Evolutionary conservation across 768 basidiomycete species (phyloP), one percentile per base, ranked within the genome.

Genomic region (Rhizopogon vulgaris): DNA sequence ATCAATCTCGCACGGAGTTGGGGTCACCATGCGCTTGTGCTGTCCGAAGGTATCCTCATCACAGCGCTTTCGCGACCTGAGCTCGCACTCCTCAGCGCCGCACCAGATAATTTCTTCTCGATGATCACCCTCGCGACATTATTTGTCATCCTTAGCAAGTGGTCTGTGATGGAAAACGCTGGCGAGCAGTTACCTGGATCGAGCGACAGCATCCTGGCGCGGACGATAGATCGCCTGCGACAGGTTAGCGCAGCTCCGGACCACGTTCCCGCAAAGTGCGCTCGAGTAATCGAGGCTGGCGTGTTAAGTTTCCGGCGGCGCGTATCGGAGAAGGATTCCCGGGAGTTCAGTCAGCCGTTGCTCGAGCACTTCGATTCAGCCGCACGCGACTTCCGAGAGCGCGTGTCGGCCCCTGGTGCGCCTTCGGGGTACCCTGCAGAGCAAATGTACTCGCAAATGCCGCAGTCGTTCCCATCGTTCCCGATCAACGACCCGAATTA

Each of bases 81-180:
- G 43, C 51, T 64, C 17, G 56, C 56, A 0, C 59, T 73, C n/a
- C 60, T 77, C 51, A 66, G 68, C 53, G 63, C 73, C 10, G 68
- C 73, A 7, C 75, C 75, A 2, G 76, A 77, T 58, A 61, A 60
- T 38, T 47, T 76, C 25, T 77, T 71, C 52, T 61, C 61, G 28
- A 69, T 78, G 68, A 63, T 77, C 41, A 62, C 69, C 0, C 73
- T 77, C 48, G 72, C 76, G 38, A 71, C 76, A 5, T 66, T 73
- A 1, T 75, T 68, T 43, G 53, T 78, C 45, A 67, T 77, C 46
- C 62, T 73, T 10, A 66, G 69, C 38, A 78, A 77, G 58, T 74
- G 75, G 60, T 68, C 61, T 41, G 62, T 74, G 24, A 53, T 66
- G 24, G 70, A 77, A 52, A 61, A 68, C 24, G 55, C 57, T 0